phyloP scores from a whole-genome alignment of 441 rosid genomes.

The Mallotus japonicus region DNA sequence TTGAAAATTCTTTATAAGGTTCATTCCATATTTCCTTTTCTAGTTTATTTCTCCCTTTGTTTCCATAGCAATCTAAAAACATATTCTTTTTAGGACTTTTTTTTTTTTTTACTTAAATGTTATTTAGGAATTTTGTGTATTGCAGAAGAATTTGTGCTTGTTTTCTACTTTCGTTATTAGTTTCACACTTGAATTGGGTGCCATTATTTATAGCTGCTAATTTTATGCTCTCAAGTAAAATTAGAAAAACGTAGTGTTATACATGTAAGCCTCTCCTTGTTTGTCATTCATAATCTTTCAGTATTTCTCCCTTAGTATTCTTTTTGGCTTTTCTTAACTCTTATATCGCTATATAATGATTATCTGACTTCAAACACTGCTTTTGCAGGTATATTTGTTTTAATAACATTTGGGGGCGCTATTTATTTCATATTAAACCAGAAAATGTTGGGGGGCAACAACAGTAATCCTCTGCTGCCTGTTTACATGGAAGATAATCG shows the following conservation, averaged over 20 bases:
- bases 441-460: slow-evolving; percentile 70
- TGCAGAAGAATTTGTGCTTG: background rate
- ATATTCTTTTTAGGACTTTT: background rate
- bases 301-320: no score
- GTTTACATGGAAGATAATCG: slow-evolving; percentile 47
- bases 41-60: background rate
- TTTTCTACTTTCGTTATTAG: background rate
- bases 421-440: slow-evolving; percentile 19
- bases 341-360: no score
- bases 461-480: slow-evolving; percentile 47
- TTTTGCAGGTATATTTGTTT: slow-evolving; percentile 34
- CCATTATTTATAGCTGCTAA: background rate
- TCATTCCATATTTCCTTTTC: background rate
- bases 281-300: no score
- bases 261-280: no score
- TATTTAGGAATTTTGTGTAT: background rate
- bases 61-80: background rate
- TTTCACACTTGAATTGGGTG: background rate
- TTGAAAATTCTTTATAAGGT: background rate
- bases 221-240: no score
- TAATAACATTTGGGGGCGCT: slow-evolving; percentile 6
- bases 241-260: no score
- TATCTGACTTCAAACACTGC: background rate
- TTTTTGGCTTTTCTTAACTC: no score
- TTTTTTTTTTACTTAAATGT: background rate